These are phyloP conservation scores for Aspergillus ellipticus DNA, from an alignment of 495 filamentous ascomycete genomes.

Conservation along the genomic window DNA sequence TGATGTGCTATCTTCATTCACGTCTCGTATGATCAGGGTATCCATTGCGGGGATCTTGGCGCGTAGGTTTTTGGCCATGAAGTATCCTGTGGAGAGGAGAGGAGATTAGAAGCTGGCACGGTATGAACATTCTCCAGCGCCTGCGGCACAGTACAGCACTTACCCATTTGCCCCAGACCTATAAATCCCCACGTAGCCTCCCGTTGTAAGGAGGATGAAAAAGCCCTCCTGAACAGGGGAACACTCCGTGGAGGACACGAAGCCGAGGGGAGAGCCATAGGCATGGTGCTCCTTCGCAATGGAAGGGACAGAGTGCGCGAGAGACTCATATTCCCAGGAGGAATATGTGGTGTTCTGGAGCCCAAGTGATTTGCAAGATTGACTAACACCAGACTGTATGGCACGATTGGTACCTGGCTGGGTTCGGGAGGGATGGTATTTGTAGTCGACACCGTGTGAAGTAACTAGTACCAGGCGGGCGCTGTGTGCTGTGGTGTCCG, in stretches of 20 bases:
- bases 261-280: slow-evolving; percentile 13
- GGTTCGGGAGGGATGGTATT: neutral
- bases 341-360: neutral
- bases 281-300: slow-evolving; percentile 17
- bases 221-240: slow-evolving; percentile 33
- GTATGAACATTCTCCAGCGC: neutral
- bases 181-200: slow-evolving; percentile 78
- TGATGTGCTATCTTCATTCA: slow-evolving; percentile 59
- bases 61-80: slow-evolving; percentile 86
- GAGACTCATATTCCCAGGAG: slow-evolving; percentile 15
- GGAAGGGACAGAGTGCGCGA: slow-evolving; percentile 12
- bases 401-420: neutral
- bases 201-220: slow-evolving; percentile 52
- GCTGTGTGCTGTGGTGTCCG: neutral
- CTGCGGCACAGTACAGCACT: slow-evolving; percentile 22
- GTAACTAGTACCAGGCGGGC: neutral
- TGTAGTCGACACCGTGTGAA: neutral
- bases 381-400: neutral
- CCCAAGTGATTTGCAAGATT: neutral
- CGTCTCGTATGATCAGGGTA: slow-evolving; percentile 67
- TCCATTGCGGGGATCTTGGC: slow-evolving; percentile 68
- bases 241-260: slow-evolving; percentile 16
- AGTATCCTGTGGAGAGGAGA: slow-evolving; percentile 53
- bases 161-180: slow-evolving; percentile 85
- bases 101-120: neutral